Evolutionary conservation across 164 flowering plant genomes (phyloP), one percentile per base, ranked within the genome.

Genomic region (Paratinospora sagittata): DNA sequence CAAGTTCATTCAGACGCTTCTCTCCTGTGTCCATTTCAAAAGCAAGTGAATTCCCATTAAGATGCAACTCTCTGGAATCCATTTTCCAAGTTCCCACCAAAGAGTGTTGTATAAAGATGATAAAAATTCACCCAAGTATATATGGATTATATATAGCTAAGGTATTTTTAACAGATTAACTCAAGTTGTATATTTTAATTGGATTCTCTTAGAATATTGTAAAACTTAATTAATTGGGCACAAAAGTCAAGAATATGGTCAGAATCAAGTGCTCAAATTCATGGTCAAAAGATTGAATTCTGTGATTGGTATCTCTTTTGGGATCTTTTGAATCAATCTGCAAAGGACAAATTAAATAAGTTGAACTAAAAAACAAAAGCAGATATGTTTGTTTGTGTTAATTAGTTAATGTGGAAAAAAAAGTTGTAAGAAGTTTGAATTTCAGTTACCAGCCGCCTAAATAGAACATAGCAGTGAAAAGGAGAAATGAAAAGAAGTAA

Each of bases 1-100:
- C 89, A 8, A 89, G 84, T 74, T 87, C 93, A 57, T 87, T 85
- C 58, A 89, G 89, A 66, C 90, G 81, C 82, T 89, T 89, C 74
- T 89, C 89, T 19, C 84, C 92, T 8, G 89, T 77, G 84, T 88
- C 90, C 83, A 88, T 84, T 27, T 49, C 82, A 7, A 49, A 24
- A 33, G 65, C 41, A 66, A 63, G 24, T 26, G 26, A 24, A 12
- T 14, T 30, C 76, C 84, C 90, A 65, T 87, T 84, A 43, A 88
- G 88, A 63, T 86, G 80, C 81, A 84, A 85, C 73, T 88, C 89
- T 13, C 84, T 88, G 2, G 88, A 79, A 83, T 88, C 90, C 83
- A 88, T 83, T 10, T 41, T 21, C 10, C 34, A n/a, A n/a, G n/a
- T n/a, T 23, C n/a, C 24, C 61, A n/a, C 24, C 61, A n/a, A 55